phyloP scores from a whole-genome alignment of 192 early-diverging fungal species.

The Geranomyces michiganensis region DNA sequence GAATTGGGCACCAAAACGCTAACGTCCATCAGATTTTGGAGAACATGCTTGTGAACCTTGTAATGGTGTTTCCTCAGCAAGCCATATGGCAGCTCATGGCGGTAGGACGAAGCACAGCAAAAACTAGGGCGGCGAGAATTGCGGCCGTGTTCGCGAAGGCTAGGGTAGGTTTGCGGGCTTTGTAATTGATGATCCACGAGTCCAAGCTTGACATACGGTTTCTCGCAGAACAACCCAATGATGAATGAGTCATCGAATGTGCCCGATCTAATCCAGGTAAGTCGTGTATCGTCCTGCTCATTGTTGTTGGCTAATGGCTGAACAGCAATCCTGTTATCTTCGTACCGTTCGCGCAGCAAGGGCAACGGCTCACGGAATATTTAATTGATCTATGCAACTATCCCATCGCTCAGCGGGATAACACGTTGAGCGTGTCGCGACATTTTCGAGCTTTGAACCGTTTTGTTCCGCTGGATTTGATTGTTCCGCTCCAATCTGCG shows the following conservation, averaged over 20 bases:
- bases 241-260: conserved; percentile 10
- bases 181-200: background rate
- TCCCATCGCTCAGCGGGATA: conserved; percentile 56
- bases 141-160: conserved; percentile 70
- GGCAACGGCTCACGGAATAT: conserved; percentile 67
- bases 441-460: conserved; percentile 62
- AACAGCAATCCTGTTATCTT: too few species aligned
- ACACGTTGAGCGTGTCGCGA: conserved; percentile 64
- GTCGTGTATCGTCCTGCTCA: background rate
- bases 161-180: conserved; percentile 33
- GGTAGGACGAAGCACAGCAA: conserved; percentile 68
- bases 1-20: conserved; percentile 75
- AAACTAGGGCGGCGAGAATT: conserved; percentile 64
- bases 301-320: too few species aligned
- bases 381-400: conserved; percentile 79
- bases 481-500: conserved; percentile 78
- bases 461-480: conserved; percentile 61
- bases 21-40: conserved; percentile 71
- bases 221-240: conserved; percentile 18
- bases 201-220: too few species aligned
- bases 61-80: conserved; percentile 78
- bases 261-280: conserved; percentile 22
- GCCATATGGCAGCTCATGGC: conserved; percentile 86
- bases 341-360: too few species aligned
- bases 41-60: conserved; percentile 67